Base-by-base conservation (phyloP, 345 rosid species). In the Cardamine occulta region DNA sequence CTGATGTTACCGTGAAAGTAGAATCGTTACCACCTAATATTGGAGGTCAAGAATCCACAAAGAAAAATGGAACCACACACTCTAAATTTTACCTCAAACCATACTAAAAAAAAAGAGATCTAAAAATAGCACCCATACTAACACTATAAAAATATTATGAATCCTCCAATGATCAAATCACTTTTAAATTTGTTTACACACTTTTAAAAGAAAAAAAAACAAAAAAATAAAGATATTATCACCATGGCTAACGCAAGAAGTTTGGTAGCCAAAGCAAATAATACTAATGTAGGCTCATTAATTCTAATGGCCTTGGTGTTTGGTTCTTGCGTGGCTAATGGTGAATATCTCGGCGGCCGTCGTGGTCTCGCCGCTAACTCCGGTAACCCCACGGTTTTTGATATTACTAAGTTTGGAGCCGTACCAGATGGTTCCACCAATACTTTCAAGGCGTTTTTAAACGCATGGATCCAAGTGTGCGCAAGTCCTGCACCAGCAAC, bases 401-500 rank as follows among this genome's bases (percentile, higher is more conserved):
- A 87, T 32, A 86, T 84, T 23, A 82, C 86, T 31, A 8, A 64
- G 31, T 74, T 59, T 14, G 88, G 89, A 8, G 89, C 87, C 34
- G 67, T 56, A 35, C 78, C 80, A 5, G 82, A 88, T 64, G 88
- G 70, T 63, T 2, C 42, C 58, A 79, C 79, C n/a, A 75, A 83
- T 54, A 56, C 74, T 45, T 82, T 82, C 8, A 47, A 60, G 81
- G 81, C 89, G 19, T 82, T 90, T 66, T 75, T 75, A 47, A 40
- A 82, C 26, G 49, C 91, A 15, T 88, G 96, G 96, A 66, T 54
- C 32, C 83, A 84, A 31, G 89, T 86, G 15, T 88, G 93, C 78
- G 49, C 35, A 0, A 76, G 72, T 40, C 39, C 76, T 17, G 73
- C 55, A 18, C 78, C 88, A 13, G 87, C 93, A 19, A 86, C 84